phyloP scores from a whole-genome alignment of 73 alveolate genomes.

The Tetrahymena borealis region DNA sequence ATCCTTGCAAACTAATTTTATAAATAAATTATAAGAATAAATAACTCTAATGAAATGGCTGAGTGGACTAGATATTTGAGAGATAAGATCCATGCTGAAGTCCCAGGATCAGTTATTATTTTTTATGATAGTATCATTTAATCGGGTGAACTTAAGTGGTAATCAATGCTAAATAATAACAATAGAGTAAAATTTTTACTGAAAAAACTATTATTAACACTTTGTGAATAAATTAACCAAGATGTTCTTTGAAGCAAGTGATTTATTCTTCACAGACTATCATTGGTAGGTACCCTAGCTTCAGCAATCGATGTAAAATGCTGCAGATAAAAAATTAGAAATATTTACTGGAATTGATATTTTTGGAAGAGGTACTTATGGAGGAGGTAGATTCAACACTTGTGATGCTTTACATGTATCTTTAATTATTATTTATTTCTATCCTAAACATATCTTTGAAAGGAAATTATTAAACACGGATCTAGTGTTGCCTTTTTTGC shows the following conservation, averaged over 20 bases:
- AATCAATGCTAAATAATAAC: conserved; percentile 38
- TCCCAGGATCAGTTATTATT: conserved; percentile 45
- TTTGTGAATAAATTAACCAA: no score
- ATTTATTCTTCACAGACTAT: conserved; percentile 63
- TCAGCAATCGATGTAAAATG: conserved; percentile 22
- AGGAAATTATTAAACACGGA: conserved; percentile 33
- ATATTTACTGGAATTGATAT: conserved; percentile 61
- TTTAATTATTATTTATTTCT: neutral
- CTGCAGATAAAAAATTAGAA: conserved; percentile 17
- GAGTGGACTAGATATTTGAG: conserved; percentile 37
- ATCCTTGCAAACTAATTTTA: neutral
- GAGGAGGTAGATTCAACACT: conserved; percentile 61
- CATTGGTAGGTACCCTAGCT: conserved; percentile 47
- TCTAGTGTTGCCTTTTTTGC: conserved; percentile 62
- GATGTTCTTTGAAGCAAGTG: conserved; percentile 36
- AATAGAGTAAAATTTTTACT: conserved; percentile 40
- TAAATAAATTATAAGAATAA: neutral
- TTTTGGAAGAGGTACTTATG: conserved; percentile 74
- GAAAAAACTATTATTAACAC: no score
- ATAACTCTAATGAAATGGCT: conserved; percentile 23
- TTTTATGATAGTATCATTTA: conserved; percentile 62
- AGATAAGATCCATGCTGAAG: conserved; percentile 25
- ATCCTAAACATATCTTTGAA: neutral
- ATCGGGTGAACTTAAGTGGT: conserved; percentile 55
- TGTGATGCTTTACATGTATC: conserved; percentile 37